A percentile compares a stretch with the other conserved stretches of the same genome.
phyloP scores from a whole-genome alignment of 805 yeast species.

The Metschnikowia aberdeeniae region DNA sequence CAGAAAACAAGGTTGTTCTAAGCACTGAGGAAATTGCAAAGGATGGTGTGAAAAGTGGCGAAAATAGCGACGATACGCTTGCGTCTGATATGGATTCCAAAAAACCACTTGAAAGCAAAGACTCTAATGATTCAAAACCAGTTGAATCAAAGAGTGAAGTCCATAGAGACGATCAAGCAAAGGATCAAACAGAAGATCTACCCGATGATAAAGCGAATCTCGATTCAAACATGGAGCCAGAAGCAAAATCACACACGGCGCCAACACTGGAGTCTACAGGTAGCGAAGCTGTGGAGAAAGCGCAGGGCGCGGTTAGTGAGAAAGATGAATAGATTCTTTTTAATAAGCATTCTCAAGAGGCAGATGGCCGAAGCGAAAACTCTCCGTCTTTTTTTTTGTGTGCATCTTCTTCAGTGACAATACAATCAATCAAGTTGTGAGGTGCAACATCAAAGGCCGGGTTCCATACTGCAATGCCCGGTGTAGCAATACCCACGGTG shows the following conservation, averaged over 20 bases:
- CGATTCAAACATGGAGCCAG: no score
- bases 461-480: slow-evolving; percentile 85
- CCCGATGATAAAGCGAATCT: no score
- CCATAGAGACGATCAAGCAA: no score
- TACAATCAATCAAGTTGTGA: slow-evolving; percentile 73
- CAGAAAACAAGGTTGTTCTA: background rate
- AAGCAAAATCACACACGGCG: no score
- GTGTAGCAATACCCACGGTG: slow-evolving; percentile 79
- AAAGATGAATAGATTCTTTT: background rate
- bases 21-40: no score
- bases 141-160: no score
- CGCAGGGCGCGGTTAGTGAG: background rate
- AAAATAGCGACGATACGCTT: no score
- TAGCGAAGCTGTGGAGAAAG: background rate
- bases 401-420: slow-evolving; percentile 68
- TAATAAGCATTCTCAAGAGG: background rate
- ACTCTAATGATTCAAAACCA: no score
- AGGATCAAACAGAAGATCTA: no score
- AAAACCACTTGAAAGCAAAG: no score
- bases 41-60: no score
- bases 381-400: slow-evolving; percentile 8
- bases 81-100: no score
- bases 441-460: slow-evolving; percentile 97
- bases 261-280: background rate
- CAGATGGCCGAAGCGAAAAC: slow-evolving; percentile 6